These are phyloP conservation scores for Penicillium frequentans DNA, from an alignment of 2,329 filamentous ascomycete genomes.

Conservation along the genomic window DNA sequence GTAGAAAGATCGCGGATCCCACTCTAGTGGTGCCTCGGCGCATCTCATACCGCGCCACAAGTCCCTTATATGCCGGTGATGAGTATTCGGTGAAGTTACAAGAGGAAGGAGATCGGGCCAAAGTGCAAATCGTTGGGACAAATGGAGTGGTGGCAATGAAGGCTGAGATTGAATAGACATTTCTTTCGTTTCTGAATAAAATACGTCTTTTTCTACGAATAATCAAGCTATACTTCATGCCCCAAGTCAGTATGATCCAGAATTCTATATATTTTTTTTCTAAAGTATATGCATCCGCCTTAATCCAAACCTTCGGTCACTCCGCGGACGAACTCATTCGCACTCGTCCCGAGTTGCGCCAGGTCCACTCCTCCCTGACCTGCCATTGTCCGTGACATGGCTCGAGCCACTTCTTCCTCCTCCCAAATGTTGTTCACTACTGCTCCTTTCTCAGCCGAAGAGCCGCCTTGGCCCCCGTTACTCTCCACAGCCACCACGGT, in stretches of 20 bases:
- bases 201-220: background rate
- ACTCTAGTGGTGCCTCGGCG: constrained; percentile 39
- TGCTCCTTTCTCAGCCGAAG: constrained; percentile 63
- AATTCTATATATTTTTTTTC: background rate
- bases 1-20: constrained; percentile 15
- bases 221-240: background rate
- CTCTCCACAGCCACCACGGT: constrained; percentile 60
- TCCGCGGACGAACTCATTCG: constrained; percentile 45
- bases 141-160: constrained; percentile 38
- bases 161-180: constrained; percentile 31
- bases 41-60: constrained; percentile 51
- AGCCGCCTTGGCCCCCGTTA: constrained; percentile 54
- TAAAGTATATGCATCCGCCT: background rate
- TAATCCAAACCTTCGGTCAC: constrained; percentile 42
- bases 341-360: constrained; percentile 42
- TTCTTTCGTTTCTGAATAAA: background rate
- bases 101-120: constrained; percentile 28
- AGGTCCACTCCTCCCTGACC: constrained; percentile 54
- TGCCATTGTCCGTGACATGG: constrained; percentile 76
- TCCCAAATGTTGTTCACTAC: constrained; percentile 58
- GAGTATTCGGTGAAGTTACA: constrained; percentile 47
- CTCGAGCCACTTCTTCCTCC: constrained; percentile 62
- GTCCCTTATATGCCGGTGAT: constrained; percentile 52
- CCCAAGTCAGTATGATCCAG: background rate
- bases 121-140: constrained; percentile 36